Base-by-base conservation (phyloP, 169 alveolate species). In the Plasmodium cynomolgi region DNA sequence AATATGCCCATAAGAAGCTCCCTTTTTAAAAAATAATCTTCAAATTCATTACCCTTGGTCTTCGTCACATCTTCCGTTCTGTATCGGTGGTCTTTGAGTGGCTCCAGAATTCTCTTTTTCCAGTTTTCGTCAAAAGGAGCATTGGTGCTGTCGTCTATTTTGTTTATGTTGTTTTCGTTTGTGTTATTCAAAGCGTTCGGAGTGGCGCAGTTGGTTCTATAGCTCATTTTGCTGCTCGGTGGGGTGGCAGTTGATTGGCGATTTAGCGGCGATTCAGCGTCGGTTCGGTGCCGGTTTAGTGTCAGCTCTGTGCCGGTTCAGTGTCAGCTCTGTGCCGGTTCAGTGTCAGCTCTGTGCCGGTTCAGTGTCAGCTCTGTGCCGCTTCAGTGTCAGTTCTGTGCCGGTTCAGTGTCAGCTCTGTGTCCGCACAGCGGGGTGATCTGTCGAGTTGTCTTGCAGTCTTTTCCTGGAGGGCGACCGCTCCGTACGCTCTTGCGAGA, bases 21-120 rank as follows among this genome's bases (percentile, higher is more conserved):
- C 75, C 99, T 98, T 95, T 98, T 97, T 92, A 99, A 93, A 95
- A 99, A 98, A 95, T 99, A 99, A 93, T 99, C 99, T 95, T 99
- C 99, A 96, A 99, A 99, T 85, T 99, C 99, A 72, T 98, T 98
- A 8, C 99, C 99, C 96, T 98, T 99, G 2, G 99, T 99, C 85
- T 96, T 98, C n/a, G 99, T 98, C 47, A 99, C 99, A 96, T 99
- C 99, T 96, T 97, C 95, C 11, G 95, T 91, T 74, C 83, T 91
- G 62, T 81, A 91, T 71, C 95, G 34, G 15, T 62, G 92, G 83
- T 91, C 95, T 73, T 91, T 91, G 31, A 91, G 56, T 20, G 95
- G 95, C 20, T 91, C 95, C 34, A 91, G 33, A 71, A 91, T 74
- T 79, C 62, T 91, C 47, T 91, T 91, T 62, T 91, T 91, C 95